These are phyloP conservation scores for Ophiocordyceps polyrhachis-furcata DNA, from an alignment of 2,329 filamentous ascomycete species.

Conservation along the genomic window DNA sequence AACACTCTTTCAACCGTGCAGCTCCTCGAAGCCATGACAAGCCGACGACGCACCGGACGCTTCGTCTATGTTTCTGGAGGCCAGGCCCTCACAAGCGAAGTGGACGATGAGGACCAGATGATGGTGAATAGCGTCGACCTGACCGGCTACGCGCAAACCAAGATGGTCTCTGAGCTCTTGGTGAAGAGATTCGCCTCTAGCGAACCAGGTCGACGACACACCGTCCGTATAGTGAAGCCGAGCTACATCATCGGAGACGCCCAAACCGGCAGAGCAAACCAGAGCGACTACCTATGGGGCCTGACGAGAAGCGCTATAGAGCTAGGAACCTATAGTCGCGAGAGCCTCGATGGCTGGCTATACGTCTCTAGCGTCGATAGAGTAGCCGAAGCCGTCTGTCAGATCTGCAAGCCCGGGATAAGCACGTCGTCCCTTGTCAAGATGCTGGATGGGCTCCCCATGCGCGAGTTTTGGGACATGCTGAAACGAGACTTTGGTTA, in stretches of 20 bases:
- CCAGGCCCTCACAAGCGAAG: background rate
- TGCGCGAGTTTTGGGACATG: background rate
- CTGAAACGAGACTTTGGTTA: background rate
- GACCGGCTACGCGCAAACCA: slow-evolving; percentile 1
- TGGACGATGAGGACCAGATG: background rate
- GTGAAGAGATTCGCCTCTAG: slow-evolving; percentile 1
- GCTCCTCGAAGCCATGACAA: background rate
- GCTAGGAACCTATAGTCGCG: slow-evolving; percentile 1
- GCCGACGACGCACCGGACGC: background rate
- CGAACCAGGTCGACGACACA: background rate
- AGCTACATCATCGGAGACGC: slow-evolving; percentile 2
- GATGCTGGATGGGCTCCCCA: background rate
- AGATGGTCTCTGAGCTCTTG: slow-evolving; percentile 1
- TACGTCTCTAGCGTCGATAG: background rate
- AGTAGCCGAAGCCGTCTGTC: background rate
- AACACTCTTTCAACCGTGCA: slow-evolving; percentile 1
- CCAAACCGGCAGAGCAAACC: background rate
- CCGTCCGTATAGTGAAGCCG: slow-evolving; percentile 1
- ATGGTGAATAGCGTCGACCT: background rate
- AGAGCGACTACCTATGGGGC: slow-evolving; percentile 1
- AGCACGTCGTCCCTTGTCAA: background rate
- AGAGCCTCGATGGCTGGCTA: background rate
- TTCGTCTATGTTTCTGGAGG: slow-evolving; percentile 1
- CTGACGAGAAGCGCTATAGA: background rate
- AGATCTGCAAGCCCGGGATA: background rate